Evolutionary conservation across 768 basidiomycete species (phyloP), one percentile per base, ranked within the genome.

Genomic region (Podaxis sp.): DNA sequence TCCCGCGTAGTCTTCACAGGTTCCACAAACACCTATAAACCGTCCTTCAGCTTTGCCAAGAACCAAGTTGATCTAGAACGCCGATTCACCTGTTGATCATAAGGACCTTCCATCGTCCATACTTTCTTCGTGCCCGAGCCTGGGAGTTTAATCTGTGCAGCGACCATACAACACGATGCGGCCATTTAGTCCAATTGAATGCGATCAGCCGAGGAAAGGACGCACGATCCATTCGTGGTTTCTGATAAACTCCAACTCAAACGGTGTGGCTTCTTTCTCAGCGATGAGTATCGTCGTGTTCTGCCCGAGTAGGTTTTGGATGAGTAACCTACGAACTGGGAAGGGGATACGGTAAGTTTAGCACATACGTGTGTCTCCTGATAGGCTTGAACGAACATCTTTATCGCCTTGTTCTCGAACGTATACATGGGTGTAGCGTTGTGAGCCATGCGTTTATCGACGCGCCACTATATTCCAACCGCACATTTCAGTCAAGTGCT

Each of bases 171-270:
- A 18, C 6, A 5, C 6, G 27, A 28, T 28, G 27, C 27, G 27
- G 5, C 21, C 27, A n/a, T 23, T 2, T 18, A 18, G 11, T 23
- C 14, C 14, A 55, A 7, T 9, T 13, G 32, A 32, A 9, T 7
- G 25, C 1, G 4, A 5, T n/a, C 18, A 23, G 16, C 32, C 1
- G 35, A 9, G 18, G 36, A 50, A n/a, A 57, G 50, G 18, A 27
- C 57, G 32, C 10, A 59, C 57, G 23, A 16, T 51, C 48, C 57
- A 59, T 27, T 50, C 57, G 4, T 59, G 57, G 13, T 40, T 21
- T 16, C 50, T 25, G 4, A 59, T 11, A 13, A 16, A 27, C 11
- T 51, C 23, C 10, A 59, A n/a, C 3, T 42, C 37, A 13, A 59
- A 50, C 2, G 3, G 50, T 2, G 57, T 51, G n/a, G 48, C 48